Evolutionary conservation across 78 protist genomes (phyloP), one percentile per base, ranked within the genome.

Genomic region (Cavenderia fasciculata): DNA sequence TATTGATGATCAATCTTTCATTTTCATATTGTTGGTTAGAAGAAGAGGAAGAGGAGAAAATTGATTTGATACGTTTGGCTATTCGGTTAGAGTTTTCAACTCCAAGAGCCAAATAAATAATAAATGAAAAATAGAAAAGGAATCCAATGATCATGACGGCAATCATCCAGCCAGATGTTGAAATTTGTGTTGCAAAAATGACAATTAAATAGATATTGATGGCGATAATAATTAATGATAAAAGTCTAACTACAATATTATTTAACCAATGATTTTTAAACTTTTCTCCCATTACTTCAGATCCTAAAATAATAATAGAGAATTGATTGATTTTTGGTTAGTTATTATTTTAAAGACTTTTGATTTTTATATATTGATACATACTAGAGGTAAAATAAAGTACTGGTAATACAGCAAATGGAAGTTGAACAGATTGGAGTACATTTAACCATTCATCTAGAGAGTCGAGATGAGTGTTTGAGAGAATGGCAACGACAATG

Each of bases 331-430:
- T n/a, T n/a, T 10, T 47, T 47, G 52, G 52, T 47, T 47, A 47
- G 52, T 47, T 16, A 16, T 16, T 12, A 16, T 47, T 16, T 47
- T 16, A 10, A 16, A 16, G 10, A 12, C 52, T 47, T 47, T 47
- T 12, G 10, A 47, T 47, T 47, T 16, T 47, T 16, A 47, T 16
- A 47, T 47, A 47, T 47, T 16, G 11, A 56, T 56, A 56, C 41
- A n/a, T 72, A 72, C 78, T 23, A 41, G 49, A 40, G 1, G 90
- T 82, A 23, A 82, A 82, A 10, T 41, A 69, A 41, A 82, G 43
- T 4, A 82, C 88, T 16, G 97, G 97, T 44, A 95, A 25, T 44
- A 95, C 47, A 1, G 97, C 97, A 49, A 95, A 95, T 34, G 97
- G 97, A 8, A 95, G 85, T 73, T 92, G 97, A 38, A 95, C 51